Conservation (phyloP, 805 yeast species). For the Candida tallmaniae region DNA sequence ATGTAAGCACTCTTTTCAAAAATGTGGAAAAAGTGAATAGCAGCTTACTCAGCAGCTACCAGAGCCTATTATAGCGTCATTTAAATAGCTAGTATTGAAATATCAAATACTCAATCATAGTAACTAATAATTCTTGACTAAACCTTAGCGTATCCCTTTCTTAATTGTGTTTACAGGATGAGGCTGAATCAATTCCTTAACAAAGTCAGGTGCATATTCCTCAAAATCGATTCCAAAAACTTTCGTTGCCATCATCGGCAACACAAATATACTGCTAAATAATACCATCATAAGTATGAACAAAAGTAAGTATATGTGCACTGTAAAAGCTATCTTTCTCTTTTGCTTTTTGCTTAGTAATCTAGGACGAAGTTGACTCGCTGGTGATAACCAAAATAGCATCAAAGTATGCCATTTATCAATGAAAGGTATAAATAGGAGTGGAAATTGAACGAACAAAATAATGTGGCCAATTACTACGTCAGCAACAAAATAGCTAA, state of each 20-base stretch:
- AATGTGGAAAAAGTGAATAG: too few species aligned
- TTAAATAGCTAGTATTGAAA: too few species aligned
- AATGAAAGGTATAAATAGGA: conserved; percentile 57
- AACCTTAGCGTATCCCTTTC: conserved; percentile 33
- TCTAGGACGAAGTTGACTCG: conserved; percentile 44
- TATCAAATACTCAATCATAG: too few species aligned
- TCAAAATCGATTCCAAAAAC: conserved; percentile 36
- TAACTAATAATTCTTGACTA: conserved; percentile 8
- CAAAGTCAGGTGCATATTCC: conserved; percentile 34
- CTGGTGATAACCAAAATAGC: conserved; percentile 65
- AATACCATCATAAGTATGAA: conserved; percentile 24
- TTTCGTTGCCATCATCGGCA: conserved; percentile 35
- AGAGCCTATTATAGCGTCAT: too few species aligned
- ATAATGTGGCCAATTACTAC: conserved; percentile 55
- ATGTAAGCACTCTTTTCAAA: conserved; percentile 12
- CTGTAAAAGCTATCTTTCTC: conserved; percentile 31
- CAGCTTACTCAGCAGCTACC: too few species aligned
- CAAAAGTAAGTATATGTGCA: conserved; percentile 28
- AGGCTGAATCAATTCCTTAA: conserved; percentile 41
- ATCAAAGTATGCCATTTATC: conserved; percentile 65
- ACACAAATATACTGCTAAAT: conserved; percentile 29
- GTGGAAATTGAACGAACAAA: conserved; percentile 54
- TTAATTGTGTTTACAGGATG: conserved; percentile 17
- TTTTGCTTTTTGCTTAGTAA: conserved; percentile 41
- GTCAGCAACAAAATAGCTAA: conserved; percentile 66